Percentiles rank a stretch among this genome's conserved stretches.
phyloP scores from a whole-genome alignment of 495 filamentous ascomycete species.

The Lasiosphaeria ovina region DNA sequence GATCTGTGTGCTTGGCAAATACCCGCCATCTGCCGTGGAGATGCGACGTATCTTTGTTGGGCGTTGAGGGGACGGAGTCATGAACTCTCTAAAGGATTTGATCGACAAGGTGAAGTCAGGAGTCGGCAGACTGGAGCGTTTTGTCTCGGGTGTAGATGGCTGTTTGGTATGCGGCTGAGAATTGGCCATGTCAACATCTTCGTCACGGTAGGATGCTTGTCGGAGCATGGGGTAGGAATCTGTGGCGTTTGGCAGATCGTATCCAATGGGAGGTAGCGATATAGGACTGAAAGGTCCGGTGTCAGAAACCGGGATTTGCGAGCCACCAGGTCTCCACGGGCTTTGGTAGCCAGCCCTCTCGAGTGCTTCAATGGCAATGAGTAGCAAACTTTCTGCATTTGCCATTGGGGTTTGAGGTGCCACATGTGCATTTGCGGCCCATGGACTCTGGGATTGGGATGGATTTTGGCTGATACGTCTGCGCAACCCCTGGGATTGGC shows the following conservation, averaged over 20 bases:
- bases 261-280: constrained; percentile 22
- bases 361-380: not conserved
- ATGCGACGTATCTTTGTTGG: constrained; percentile 18
- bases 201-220: not conserved
- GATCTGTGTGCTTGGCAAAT: constrained; percentile 24
- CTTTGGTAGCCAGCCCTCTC: constrained; percentile 14
- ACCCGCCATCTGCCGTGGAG: constrained; percentile 12
- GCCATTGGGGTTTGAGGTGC: not conserved
- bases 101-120: constrained; percentile 31
- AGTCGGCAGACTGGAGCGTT: constrained; percentile 27
- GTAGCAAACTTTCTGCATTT: not conserved
- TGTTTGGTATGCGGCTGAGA: not conserved
- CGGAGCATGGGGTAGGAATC: not conserved
- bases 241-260: constrained; percentile 7
- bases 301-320: constrained; percentile 15
- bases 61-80: constrained; percentile 27
- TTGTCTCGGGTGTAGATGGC: constrained; percentile 28
- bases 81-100: constrained; percentile 32
- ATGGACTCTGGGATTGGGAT: constrained; percentile 13
- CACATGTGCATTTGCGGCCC: constrained; percentile 1
- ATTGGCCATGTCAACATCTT: constrained; percentile 11
- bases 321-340: constrained; percentile 25
- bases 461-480: not conserved
- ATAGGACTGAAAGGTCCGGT: constrained; percentile 7
- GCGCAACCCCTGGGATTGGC: not conserved